Base-by-base conservation (phyloP, 805 yeast species). In the Phaffomyces opuntiae region DNA sequence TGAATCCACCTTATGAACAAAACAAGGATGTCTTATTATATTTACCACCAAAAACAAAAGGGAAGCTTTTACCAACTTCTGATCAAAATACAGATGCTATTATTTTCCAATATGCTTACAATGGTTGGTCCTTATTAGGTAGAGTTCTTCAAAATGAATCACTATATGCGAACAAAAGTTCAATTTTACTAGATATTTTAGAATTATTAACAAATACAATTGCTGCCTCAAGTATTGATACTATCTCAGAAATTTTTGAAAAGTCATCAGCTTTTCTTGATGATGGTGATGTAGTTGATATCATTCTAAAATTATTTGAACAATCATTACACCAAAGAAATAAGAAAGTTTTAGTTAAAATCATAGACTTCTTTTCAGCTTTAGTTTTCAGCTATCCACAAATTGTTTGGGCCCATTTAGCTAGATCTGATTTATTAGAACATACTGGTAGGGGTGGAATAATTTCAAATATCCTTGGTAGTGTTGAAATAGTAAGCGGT, bases 121-220 rank as follows among this genome's bases (percentile, higher is more conserved):
- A 81, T 57, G 97, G 97, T 1, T 89, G 97, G 96, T 76, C 95
- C 0, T 64, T 85, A 26, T 55, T 91, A 16, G 97, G 97, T 2
- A 74, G 95, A 55, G 66, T 86, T 0, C 62, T 90, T 31, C 89
- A 85, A 52, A 83, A 83, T 51, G 63, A 83, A 9, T 46, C 57
- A 4, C 47, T 52, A 12, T 53, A 54, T 17, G 54, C 70, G 7
- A 51, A 55, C 3, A 74, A 72, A 9, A 70, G 68, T 42, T 69
- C 65, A 2, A 54, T 74, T 3, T 63, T 78, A 9, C 55, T 72
- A 7, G 74, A 78, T 19, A 72, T 83, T 4, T 60, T 83, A 25
- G 69, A 73, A 26, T 62, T 85, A 14, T 53, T 84, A 34, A 64
- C 80, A 1, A 67, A 63, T 33, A 72, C 80, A 0, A 64, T 80